Conservation (phyloP, 2,329 filamentous ascomycete genomes). For the Alternaria dauci region DNA sequence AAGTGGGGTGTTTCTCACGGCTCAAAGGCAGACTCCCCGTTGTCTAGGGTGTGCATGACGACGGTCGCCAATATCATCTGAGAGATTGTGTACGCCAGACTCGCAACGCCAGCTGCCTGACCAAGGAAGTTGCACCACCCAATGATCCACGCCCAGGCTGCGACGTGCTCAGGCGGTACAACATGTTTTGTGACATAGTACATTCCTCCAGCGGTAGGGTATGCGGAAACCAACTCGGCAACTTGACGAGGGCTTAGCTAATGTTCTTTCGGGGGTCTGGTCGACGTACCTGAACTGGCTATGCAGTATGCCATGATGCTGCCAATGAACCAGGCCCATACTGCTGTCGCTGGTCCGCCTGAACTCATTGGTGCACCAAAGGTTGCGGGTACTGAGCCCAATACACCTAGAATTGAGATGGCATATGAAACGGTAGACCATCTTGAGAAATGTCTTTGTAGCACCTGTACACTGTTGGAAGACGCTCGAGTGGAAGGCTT, state of each 20-base stretch:
- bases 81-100: conserved; percentile 68
- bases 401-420: conserved; percentile 69
- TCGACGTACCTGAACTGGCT: conserved; percentile 62
- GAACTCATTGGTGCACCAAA: conserved; percentile 66
- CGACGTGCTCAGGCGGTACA: conserved; percentile 67
- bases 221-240: conserved; percentile 71
- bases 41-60: conserved; percentile 68
- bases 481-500: neutral
- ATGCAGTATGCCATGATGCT: conserved; percentile 71
- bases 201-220: conserved; percentile 73
- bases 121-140: conserved; percentile 74
- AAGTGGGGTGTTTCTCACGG: conserved; percentile 58
- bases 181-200: conserved; percentile 74
- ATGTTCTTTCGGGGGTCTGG: neutral
- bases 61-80: conserved; percentile 70
- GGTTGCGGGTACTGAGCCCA: conserved; percentile 71
- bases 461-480: conserved; percentile 57
- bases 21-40: conserved; percentile 62
- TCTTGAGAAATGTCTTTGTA: conserved; percentile 70
- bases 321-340: conserved; percentile 72
- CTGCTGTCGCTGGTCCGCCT: conserved; percentile 69
- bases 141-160: conserved; percentile 71
- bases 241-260: conserved; percentile 51
- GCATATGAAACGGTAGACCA: conserved; percentile 73
- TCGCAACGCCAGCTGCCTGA: conserved; percentile 69